Conservation (phyloP, 202 grass and related monocot genomes). For the Carex arenaria region DNA sequence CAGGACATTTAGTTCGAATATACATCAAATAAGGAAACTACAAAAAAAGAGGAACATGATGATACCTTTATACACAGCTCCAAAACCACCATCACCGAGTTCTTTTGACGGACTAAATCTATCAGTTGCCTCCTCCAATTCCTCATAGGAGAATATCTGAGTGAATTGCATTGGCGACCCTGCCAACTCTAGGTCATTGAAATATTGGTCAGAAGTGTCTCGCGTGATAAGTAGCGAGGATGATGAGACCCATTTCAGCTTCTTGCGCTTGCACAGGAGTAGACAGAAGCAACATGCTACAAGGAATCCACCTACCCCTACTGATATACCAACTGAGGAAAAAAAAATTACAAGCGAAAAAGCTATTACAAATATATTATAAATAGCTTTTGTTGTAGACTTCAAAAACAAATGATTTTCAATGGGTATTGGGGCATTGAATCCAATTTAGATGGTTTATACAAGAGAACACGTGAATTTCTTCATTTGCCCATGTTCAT, state of each 20-base stretch:
- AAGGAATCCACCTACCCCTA: background rate
- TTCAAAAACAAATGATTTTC: background rate
- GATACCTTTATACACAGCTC: slow-evolving; percentile 80
- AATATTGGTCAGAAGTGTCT: slow-evolving; percentile 35
- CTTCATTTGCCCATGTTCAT: background rate
- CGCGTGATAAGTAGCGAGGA: slow-evolving; percentile 14
- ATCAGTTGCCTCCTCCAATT: slow-evolving; percentile 70
- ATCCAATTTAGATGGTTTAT: background rate
- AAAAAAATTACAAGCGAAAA: background rate
- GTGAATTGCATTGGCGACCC: background rate
- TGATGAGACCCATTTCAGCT: slow-evolving; percentile 24
- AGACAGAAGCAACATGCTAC: background rate
- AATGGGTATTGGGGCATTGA: background rate
- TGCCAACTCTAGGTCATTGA: slow-evolving; percentile 48
- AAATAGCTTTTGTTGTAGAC: background rate
- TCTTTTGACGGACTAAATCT: slow-evolving; percentile 61
- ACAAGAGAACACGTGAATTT: background rate
- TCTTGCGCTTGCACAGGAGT: slow-evolving; percentile 30
- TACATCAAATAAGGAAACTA: background rate
- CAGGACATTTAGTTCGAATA: background rate
- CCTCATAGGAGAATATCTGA: slow-evolving; percentile 78
- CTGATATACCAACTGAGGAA: slow-evolving; percentile 17
- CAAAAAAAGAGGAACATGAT: background rate
- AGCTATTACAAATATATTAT: background rate
- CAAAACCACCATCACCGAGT: slow-evolving; percentile 87